Evolutionary conservation across 2,329 filamentous ascomycete genomes (phyloP).

Genomic region (Lasiodiplodia hormozganensis): DNA sequence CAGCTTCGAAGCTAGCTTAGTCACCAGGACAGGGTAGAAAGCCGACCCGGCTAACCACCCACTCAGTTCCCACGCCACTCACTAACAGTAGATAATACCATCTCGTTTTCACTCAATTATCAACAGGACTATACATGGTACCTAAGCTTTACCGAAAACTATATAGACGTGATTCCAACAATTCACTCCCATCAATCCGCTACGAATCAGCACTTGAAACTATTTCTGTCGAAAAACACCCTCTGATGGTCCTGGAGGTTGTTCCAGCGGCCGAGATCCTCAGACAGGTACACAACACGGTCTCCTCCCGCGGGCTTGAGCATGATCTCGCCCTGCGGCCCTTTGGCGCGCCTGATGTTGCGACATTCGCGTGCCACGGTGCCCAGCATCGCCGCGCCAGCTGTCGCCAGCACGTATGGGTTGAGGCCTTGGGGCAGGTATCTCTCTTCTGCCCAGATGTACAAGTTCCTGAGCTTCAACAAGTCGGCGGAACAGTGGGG

Average conservation of each 20-base stretch:
- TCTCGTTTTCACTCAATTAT: too few relatives aligned
- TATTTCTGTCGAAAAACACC: neutral
- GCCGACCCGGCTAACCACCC: too few relatives aligned
- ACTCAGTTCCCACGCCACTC: too few relatives aligned
- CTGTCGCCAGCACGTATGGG: conserved; percentile 41
- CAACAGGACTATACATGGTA: too few relatives aligned
- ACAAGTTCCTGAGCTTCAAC: conserved; percentile 32
- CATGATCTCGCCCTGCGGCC: neutral
- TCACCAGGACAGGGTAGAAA: too few relatives aligned
- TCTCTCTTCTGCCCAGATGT: conserved; percentile 40
- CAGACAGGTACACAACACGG: neutral
- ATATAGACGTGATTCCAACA: too few relatives aligned
- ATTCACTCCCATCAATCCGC: too few relatives aligned
- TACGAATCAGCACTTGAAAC: neutral
- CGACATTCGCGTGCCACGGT: conserved; percentile 39
- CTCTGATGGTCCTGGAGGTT: neutral
- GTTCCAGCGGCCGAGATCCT: neutral
- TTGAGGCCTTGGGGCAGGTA: conserved; percentile 43
- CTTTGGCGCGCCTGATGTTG: neutral
- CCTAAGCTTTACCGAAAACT: too few relatives aligned
- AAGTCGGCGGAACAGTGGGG: conserved; percentile 35
- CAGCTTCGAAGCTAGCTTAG: too few relatives aligned
- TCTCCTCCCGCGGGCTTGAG: neutral
- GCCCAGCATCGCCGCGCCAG: conserved; percentile 41
- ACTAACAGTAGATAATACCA: too few relatives aligned